Evolutionary conservation across 208 protist species (phyloP), one percentile per base, ranked within the genome.

Genomic region (Herpetomonas muscarum): DNA sequence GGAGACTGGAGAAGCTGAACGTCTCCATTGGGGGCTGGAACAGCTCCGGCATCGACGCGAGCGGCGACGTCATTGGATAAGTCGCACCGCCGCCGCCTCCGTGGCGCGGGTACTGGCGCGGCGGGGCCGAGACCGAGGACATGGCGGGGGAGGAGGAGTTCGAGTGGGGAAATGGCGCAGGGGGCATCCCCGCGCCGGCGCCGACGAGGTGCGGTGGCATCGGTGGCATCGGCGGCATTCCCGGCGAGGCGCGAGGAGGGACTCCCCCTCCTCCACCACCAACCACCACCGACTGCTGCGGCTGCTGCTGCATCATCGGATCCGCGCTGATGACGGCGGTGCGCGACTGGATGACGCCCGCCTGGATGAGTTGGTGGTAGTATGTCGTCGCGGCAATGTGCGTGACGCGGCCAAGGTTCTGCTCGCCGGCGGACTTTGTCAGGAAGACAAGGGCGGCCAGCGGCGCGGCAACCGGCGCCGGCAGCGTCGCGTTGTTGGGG

Each of bases 371-470:
- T 55, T 93, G 86, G 55, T 75, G 76, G 53, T 87, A 88, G 64
- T 93, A 93, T 31, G 77, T 93, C 29, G 57, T 78, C n/a, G 86
- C 81, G 13, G 86, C 86, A 29, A 88, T 82, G 66, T 87, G 70
- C 26, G 75, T 85, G 15, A 90, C 81, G 13, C 82, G 81, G 28
- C 82, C 76, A 6, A 93, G 80, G 58, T 90, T 90, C 59, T 93
- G 86, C 63, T 93, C 86, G 0, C 86, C 82, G 3, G 86, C 86
- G 25, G 86, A 93, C 54, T 93, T 93, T 4, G 86, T 93, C 17
- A 93, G 67, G 57, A 80, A 93, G 45, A 93, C 82, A 66, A 93
- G 79, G 34, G 79, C 73, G 29, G 86, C 82, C 12, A 93, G 69
- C 42, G 86, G 86, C 21, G 81, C 86, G 13, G 80, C 79, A 15